Conservation (phyloP, 495 filamentous ascomycete species). For the Aspergillus taichungensis region DNA sequence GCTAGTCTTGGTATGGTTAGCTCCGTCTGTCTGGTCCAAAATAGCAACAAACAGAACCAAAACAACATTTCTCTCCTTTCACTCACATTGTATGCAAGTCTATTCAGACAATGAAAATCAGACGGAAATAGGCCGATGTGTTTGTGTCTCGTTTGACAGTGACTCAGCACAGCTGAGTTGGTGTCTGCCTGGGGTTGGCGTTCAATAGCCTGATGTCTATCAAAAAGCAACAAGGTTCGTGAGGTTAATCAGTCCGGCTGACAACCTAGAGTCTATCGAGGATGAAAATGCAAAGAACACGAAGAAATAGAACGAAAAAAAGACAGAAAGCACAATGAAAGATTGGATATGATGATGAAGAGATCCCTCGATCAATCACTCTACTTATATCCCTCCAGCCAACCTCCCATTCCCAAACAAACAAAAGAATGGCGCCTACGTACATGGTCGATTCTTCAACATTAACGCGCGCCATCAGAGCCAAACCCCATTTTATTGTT, state of each 20-base stretch:
- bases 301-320: background rate
- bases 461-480: slow-evolving; percentile 10
- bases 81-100: too few relatives aligned
- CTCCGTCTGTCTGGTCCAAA: background rate
- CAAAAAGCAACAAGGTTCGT: background rate
- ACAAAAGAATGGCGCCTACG: too few relatives aligned
- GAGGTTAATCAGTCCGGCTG: slow-evolving; percentile 2
- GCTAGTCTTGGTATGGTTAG: background rate
- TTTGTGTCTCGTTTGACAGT: too few relatives aligned
- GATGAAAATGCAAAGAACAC: too few relatives aligned
- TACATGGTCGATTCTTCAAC: too few relatives aligned
- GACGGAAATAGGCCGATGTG: too few relatives aligned
- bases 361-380: too few relatives aligned
- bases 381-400: too few relatives aligned
- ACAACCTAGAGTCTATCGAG: background rate
- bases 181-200: background rate
- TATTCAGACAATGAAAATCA: too few relatives aligned
- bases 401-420: too few relatives aligned
- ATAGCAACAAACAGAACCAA: too few relatives aligned
- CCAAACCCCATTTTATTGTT: background rate
- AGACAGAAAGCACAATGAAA: background rate
- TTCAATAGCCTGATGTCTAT: background rate
- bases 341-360: background rate
- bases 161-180: background rate
- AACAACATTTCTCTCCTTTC: too few relatives aligned